Conservation (phyloP, 306 rosid genomes). For the Dryas alaskensis region DNA sequence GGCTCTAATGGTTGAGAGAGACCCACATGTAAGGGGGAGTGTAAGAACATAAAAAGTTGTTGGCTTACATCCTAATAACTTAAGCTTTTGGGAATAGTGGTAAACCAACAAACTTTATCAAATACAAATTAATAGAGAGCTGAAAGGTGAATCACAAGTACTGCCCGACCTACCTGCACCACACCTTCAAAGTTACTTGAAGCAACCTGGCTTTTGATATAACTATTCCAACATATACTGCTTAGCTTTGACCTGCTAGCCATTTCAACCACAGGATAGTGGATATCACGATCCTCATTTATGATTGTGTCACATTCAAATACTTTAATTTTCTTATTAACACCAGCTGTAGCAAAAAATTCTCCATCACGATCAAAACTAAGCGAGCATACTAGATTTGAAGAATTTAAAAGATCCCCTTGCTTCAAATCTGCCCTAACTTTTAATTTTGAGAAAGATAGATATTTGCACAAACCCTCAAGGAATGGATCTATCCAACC, state of each 20-base stretch:
- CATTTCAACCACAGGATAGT: slow-evolving; percentile 97
- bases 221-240: slow-evolving; percentile 92
- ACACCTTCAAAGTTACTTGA: slow-evolving; percentile 97
- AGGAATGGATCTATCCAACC: slow-evolving; percentile 97
- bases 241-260: slow-evolving; percentile 83
- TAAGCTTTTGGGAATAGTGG: too few species aligned
- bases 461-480: slow-evolving; percentile 94
- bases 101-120: background rate
- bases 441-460: slow-evolving; percentile 71
- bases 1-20: too few species aligned
- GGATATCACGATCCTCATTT: slow-evolving; percentile 85
- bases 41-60: too few species aligned
- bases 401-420: slow-evolving; percentile 94
- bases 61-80: too few species aligned
- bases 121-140: slow-evolving; percentile 13
- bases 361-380: slow-evolving; percentile 96
- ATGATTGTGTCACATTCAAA: slow-evolving; percentile 76
- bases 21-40: too few species aligned
- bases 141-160: slow-evolving; percentile 15
- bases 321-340: slow-evolving; percentile 88
- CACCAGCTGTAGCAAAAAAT: slow-evolving; percentile 91
- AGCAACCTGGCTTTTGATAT: slow-evolving; percentile 97
- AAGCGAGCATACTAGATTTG: slow-evolving; percentile 87
- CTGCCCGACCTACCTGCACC: slow-evolving; percentile 69
- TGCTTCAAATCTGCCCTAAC: slow-evolving; percentile 96